phyloP scores from a whole-genome alignment of 176 grass and related monocot genomes.

The Musa troglodytarum region DNA sequence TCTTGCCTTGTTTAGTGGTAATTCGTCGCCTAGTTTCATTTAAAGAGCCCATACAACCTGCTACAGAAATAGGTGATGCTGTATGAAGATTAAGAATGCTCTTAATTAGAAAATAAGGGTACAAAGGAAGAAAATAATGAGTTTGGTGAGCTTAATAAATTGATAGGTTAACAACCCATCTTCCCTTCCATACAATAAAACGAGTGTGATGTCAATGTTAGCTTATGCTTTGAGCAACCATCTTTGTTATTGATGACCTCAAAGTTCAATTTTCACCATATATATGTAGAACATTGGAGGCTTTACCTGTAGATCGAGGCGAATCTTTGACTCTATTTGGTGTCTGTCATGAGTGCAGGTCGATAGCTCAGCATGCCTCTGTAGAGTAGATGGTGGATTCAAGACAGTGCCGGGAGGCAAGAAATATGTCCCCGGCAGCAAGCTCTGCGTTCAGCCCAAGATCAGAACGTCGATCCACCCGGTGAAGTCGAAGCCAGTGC shows the following conservation, averaged over 20 bases:
- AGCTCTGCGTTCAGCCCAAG: conserved; percentile 43
- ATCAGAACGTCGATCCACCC: conserved; percentile 69
- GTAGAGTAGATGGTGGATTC: conserved; percentile 34
- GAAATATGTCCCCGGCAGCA: conserved; percentile 29
- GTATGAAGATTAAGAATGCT: too few relatives aligned
- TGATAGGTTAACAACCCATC: too few relatives aligned
- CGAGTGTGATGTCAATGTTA: too few relatives aligned
- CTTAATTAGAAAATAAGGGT: too few relatives aligned
- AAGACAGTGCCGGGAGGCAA: conserved; percentile 25
- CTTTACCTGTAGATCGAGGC: not conserved
- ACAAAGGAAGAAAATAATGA: too few relatives aligned
- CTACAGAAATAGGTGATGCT: too few relatives aligned
- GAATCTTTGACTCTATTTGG: not conserved
- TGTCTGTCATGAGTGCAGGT: conserved; percentile 30
- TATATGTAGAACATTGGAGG: too few relatives aligned
- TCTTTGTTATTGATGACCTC: too few relatives aligned
- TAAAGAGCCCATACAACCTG: too few relatives aligned
- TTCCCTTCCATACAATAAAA: too few relatives aligned
- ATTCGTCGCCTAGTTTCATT: not conserved
- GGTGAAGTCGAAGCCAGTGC: conserved; percentile 27
- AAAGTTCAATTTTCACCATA: not conserved
- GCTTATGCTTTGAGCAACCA: too few relatives aligned
- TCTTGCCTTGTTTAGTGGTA: not conserved
- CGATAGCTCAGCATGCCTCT: conserved; percentile 56
- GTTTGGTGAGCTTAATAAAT: too few relatives aligned